These are phyloP conservation scores for Rhodotorula sphaerocarpa DNA, from an alignment of 768 basidiomycete genomes.

Conservation along the genomic window DNA sequence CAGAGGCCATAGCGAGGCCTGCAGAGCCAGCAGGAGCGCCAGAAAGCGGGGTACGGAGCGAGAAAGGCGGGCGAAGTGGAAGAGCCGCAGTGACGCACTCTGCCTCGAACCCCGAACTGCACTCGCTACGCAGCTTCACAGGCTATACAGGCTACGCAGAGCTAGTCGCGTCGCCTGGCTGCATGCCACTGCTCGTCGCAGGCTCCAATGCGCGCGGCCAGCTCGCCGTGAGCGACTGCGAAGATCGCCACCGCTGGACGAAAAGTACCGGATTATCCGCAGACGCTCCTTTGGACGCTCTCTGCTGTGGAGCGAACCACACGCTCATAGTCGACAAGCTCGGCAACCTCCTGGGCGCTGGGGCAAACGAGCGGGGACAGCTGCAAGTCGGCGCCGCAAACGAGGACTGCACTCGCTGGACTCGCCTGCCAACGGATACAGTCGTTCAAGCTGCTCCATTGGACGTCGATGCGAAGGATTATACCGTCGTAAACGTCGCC, in stretches of 20 bases:
- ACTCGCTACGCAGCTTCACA: too few relatives aligned
- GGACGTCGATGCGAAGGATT: neutral
- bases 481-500: conserved; percentile 48
- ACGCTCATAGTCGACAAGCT: conserved; percentile 53
- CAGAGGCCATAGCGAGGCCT: too few relatives aligned
- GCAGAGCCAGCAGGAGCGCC: too few relatives aligned
- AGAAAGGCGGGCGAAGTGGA: neutral
- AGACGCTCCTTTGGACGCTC: conserved; percentile 46
- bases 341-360: conserved; percentile 60
- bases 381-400: too few relatives aligned
- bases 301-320: conserved; percentile 72
- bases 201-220: conserved; percentile 38
- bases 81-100: too few relatives aligned
- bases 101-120: too few relatives aligned
- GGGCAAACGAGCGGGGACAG: conserved; percentile 64
- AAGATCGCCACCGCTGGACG: conserved; percentile 22
- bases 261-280: neutral
- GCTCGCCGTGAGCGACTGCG: conserved; percentile 10
- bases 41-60: neutral
- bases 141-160: too few relatives aligned
- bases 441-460: neutral
- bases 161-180: too few relatives aligned
- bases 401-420: too few relatives aligned
- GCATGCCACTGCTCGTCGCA: too few relatives aligned
- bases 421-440: too few relatives aligned